Conservation (phyloP, 441 rosid species). For the Gossypium laxum region DNA sequence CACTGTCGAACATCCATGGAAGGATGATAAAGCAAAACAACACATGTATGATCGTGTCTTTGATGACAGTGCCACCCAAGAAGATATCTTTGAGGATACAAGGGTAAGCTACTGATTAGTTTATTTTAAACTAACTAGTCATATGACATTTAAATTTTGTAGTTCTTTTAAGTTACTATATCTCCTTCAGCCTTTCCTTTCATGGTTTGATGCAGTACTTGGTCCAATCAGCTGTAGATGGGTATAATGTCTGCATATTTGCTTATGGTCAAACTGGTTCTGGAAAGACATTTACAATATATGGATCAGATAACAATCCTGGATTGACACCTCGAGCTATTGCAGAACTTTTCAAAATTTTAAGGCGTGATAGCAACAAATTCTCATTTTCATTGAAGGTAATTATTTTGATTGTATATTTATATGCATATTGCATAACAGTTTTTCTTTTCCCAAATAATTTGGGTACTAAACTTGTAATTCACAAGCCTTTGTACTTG, state of each 20-base stretch:
- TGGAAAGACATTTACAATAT: constrained; percentile 89
- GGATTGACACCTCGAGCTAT: constrained; percentile 86
- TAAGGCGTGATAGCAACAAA: constrained; percentile 64
- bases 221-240: constrained; percentile 93
- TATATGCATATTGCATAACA: not conserved
- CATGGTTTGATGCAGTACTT: constrained; percentile 47
- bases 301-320: constrained; percentile 60
- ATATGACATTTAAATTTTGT: not conserved
- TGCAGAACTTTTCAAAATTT: constrained; percentile 62
- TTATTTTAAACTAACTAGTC: not conserved
- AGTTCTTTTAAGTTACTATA: not conserved
- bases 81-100: constrained; percentile 80
- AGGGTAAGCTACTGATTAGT: constrained; percentile 32
- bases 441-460: not conserved
- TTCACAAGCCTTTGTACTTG: not conserved
- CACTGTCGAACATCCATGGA: constrained; percentile 86
- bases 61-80: constrained; percentile 66
- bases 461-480: not conserved
- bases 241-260: constrained; percentile 86
- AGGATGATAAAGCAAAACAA: constrained; percentile 77
- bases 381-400: constrained; percentile 80
- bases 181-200: not conserved
- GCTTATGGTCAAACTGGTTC: constrained; percentile 99
- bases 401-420: not conserved
- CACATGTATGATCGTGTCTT: constrained; percentile 83